Percentiles rank a stretch among this genome's conserved stretches.
Conservation (phyloP, 345 rosid genomes). For the Camelina sativa region DNA sequence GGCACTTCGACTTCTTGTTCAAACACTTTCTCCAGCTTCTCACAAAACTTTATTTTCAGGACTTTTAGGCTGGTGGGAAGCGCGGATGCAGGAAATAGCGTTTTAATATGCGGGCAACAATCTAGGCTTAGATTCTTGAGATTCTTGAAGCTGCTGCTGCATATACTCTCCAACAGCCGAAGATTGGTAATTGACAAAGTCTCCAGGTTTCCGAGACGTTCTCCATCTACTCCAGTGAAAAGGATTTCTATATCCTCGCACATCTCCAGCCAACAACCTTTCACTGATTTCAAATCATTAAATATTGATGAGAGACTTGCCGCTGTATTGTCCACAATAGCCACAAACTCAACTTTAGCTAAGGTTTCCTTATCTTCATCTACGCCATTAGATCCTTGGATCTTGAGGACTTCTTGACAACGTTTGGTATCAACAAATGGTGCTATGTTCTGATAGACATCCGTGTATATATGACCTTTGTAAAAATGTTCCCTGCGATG, state of each 20-base stretch:
- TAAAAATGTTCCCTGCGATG: background rate
- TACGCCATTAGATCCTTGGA: slow-evolving; percentile 48
- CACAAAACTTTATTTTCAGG: slow-evolving; percentile 54
- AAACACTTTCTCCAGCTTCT: slow-evolving; percentile 41
- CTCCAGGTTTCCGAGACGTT: slow-evolving; percentile 39
- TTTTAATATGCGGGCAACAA: slow-evolving; percentile 49
- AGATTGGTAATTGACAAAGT: slow-evolving; percentile 49
- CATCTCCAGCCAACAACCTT: slow-evolving; percentile 50
- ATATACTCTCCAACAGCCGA: slow-evolving; percentile 32
- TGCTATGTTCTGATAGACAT: background rate
- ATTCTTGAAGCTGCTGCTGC: slow-evolving; percentile 30
- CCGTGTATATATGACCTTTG: background rate
- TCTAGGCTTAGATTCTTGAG: slow-evolving; percentile 52
- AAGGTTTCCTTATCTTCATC: slow-evolving; percentile 30
- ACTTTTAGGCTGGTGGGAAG: slow-evolving; percentile 43
- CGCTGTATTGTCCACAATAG: slow-evolving; percentile 32
- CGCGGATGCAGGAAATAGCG: slow-evolving; percentile 31
- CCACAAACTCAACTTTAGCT: slow-evolving; percentile 38
- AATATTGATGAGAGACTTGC: slow-evolving; percentile 44
- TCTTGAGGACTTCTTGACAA: slow-evolving; percentile 38
- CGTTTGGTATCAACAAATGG: background rate
- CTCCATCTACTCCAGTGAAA: slow-evolving; percentile 33
- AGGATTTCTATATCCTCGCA: slow-evolving; percentile 43
- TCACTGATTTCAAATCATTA: slow-evolving; percentile 33
- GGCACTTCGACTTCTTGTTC: slow-evolving; percentile 9